Evolutionary conservation across 2,329 filamentous ascomycete species (phyloP), one percentile per base, ranked within the genome.

Genomic region (Diaporthe longicolla): DNA sequence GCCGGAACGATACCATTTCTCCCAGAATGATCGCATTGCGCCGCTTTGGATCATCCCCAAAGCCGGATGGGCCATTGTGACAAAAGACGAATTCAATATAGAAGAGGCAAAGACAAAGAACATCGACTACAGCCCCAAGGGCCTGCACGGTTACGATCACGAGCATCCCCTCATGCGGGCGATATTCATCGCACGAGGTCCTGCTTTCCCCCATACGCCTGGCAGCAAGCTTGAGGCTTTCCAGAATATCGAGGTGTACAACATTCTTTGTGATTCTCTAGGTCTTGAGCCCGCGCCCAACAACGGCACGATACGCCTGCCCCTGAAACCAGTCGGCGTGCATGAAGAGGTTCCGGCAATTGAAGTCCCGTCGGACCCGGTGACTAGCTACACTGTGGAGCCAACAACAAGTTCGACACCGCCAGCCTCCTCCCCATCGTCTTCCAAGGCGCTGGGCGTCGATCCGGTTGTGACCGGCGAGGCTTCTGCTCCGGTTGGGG

Each of bases 221-320:
- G 95, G 97, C 78, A 97, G 94, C 82, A 90, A 92, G 76, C 83
- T 98, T 43, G 91, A 94, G 43, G 87, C 88, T 4, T 98, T 98
- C 82, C 94, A 98, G 89, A 98, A 98, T 77, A 95, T 91, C 74
- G 94, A 98, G 79, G 93, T 98, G 11, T 98, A 98, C 84, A 98
- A 98, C 79, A 94, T 98, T 76, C 84, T 98, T 58, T 98, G 96
- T 81, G 95, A 98, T 83, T 95, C 94, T 0, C 84, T 98, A 35
- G 92, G 93, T 17, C 85, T 98, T 73, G 82, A 81, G 4, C 94
- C 95, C 0, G 88, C 88, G 71, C 90, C 94, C 0, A 98, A 98
- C 81, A 98, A 98, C 80, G 96, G 96, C 66, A 98, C 95, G 0
- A 84, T 98, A 8, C 88, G 92, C 15, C 87, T 96, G 17, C 94